A percentile compares a stretch with the other conserved stretches of the same genome.
Evolutionary conservation across 176 grass and related monocot genomes (phyloP).

Genomic region (Eragrostis curvula): DNA sequence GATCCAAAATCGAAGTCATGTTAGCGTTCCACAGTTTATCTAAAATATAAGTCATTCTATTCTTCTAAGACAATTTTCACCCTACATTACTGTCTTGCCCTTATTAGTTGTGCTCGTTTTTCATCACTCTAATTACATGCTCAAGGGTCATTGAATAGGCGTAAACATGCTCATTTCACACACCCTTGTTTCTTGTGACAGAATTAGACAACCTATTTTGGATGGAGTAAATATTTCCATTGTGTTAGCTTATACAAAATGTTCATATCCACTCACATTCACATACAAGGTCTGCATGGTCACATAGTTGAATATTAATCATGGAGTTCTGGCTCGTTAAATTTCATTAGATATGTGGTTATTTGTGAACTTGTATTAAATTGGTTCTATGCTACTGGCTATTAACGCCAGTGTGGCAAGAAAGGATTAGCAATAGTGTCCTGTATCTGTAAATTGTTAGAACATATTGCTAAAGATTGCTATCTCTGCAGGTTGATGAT

Average conservation of each 20-base stretch:
- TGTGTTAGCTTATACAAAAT: constrained; percentile 4
- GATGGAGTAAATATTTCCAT: neutral
- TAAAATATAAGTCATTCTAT: neutral
- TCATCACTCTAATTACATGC: neutral
- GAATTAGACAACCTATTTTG: neutral
- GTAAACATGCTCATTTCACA: too few species aligned
- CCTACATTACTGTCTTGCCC: too few species aligned
- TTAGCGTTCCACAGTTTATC: neutral
- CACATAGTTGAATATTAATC: neutral
- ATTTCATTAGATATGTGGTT: neutral
- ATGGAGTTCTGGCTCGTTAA: neutral
- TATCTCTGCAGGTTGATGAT: constrained; percentile 80
- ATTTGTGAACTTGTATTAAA: neutral
- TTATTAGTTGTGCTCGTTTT: too few species aligned
- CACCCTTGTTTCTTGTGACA: neutral
- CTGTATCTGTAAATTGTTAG: constrained; percentile 13
- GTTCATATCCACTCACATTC: neutral
- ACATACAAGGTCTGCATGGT: neutral
- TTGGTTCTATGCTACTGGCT: neutral
- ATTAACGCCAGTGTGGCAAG: neutral
- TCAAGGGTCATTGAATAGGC: neutral
- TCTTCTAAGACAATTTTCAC: neutral
- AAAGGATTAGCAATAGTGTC: constrained; percentile 23
- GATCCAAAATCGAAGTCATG: neutral
- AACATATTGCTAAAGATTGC: constrained; percentile 44